Conservation (phyloP, 345 rosid species). For the Melastoma malabathricum region DNA sequence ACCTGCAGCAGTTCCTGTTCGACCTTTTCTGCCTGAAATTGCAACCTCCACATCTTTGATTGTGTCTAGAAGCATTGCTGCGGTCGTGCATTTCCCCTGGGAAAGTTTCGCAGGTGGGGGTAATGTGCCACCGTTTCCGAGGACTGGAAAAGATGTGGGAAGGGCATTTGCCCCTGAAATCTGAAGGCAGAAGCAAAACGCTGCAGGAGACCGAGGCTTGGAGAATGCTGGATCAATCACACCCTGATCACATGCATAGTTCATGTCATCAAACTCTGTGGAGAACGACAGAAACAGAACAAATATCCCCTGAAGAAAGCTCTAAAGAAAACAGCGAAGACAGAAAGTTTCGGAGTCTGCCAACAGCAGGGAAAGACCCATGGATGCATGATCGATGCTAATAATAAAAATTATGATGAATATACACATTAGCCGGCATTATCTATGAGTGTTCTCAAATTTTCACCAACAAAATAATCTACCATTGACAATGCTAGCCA, state of each 20-base stretch:
- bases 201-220: conserved; percentile 54
- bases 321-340: too few relatives aligned
- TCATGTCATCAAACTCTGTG: conserved; percentile 1
- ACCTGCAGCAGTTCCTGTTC: conserved; percentile 89
- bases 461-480: too few relatives aligned
- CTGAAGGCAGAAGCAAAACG: conserved; percentile 83
- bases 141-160: conserved; percentile 34
- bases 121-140: conserved; percentile 54
- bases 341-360: too few relatives aligned
- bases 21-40: conserved; percentile 79
- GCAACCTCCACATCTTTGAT: conserved; percentile 90
- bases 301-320: background rate
- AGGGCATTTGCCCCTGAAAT: conserved; percentile 33
- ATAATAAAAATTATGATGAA: too few relatives aligned
- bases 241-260: conserved; percentile 38
- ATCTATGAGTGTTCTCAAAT: too few relatives aligned
- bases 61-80: conserved; percentile 45
- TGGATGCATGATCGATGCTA: too few relatives aligned
- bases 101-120: conserved; percentile 64
- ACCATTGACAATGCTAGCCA: too few relatives aligned
- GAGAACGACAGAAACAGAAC: background rate
- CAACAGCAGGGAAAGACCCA: too few relatives aligned
- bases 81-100: conserved; percentile 70
- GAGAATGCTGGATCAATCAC: conserved; percentile 72
- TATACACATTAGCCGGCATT: too few relatives aligned